Conservation (phyloP, 78 protist species). For the Chrysochromulina tobinii region DNA sequence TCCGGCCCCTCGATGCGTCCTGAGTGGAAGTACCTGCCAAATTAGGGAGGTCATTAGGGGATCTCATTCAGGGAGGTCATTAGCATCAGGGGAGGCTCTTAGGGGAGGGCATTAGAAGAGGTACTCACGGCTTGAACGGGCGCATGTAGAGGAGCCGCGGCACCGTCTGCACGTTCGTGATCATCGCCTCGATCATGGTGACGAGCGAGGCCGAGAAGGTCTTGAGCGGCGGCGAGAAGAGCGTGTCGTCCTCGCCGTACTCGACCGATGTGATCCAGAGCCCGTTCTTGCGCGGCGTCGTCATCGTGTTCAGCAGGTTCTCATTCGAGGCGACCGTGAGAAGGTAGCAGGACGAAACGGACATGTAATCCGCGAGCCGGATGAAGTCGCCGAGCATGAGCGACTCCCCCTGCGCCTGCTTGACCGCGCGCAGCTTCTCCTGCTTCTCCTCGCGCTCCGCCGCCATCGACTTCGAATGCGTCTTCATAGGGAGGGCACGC, state of each 20-base stretch:
- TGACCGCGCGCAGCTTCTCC: constrained; percentile 9
- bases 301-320: not conserved
- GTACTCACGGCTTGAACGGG: constrained; percentile 5
- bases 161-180: not conserved
- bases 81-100: too few relatives aligned
- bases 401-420: constrained; percentile 31
- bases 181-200: not conserved
- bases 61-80: too few relatives aligned
- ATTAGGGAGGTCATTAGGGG: too few relatives aligned
- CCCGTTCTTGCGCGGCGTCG: constrained; percentile 18
- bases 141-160: constrained; percentile 41
- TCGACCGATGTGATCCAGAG: not conserved
- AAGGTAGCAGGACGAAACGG: constrained; percentile 29
- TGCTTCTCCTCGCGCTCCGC: constrained; percentile 36
- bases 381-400: constrained; percentile 29
- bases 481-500: not conserved
- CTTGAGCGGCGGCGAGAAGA: not conserved
- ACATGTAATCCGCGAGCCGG: constrained; percentile 63
- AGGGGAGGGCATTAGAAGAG: too few relatives aligned
- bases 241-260: not conserved
- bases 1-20: not conserved
- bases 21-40: not conserved
- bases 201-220: not conserved
- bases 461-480: constrained; percentile 33
- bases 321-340: not conserved